Base-by-base conservation (phyloP, 1,284 basidiomycete species). In the Sutorius eximius region DNA sequence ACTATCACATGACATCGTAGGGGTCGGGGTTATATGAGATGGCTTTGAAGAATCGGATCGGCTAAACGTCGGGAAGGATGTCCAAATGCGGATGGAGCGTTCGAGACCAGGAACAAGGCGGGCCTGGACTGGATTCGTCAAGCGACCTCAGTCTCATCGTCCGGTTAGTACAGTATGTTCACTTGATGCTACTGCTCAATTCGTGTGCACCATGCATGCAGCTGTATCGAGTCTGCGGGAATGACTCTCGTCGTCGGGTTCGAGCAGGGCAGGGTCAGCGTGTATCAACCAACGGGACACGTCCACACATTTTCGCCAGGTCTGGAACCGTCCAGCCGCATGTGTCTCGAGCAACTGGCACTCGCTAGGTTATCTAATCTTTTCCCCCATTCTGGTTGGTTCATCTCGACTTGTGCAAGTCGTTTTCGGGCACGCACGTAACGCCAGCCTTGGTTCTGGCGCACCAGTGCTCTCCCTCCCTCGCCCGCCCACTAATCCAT, bases 1-100 rank as follows among this genome's bases (percentile, higher is more conserved):
- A 60, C 30, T 12, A 15, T 59, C 45, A 61, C 54, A 20, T 63
- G 61, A 62, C 27, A 11, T 12, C n/a, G n/a, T n/a, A n/a, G n/a
- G n/a, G n/a, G n/a, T n/a, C n/a, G 15, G 34, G 34, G 34, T n/a
- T 36, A n/a, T 24, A 24, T 24, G 22, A 24, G 5, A 32, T 10
- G 9, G 12, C 3, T 32, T n/a, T 5, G 5, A 36, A 36, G 36
- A 9, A 29, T 18, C 9, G n/a, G 15, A 15, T 34, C 34, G 34
- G 34, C 22, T 24, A 24, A 24, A 24, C 22, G 22, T 24, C 22
- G 34, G 16, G 6, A 3, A 34, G 34, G 0, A 8, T 9, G 9
- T 7, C 55, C 41, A 37, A 58, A 58, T 33, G 4, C 1, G 43
- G 42, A 38, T 6, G 8, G 22, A 37, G 3, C 22, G 13, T 45